A percentile compares a stretch with the other conserved stretches of the same genome.
Evolutionary conservation across 352 stramenopile species (phyloP).

Genomic region (Globisporangium cystogenes): DNA sequence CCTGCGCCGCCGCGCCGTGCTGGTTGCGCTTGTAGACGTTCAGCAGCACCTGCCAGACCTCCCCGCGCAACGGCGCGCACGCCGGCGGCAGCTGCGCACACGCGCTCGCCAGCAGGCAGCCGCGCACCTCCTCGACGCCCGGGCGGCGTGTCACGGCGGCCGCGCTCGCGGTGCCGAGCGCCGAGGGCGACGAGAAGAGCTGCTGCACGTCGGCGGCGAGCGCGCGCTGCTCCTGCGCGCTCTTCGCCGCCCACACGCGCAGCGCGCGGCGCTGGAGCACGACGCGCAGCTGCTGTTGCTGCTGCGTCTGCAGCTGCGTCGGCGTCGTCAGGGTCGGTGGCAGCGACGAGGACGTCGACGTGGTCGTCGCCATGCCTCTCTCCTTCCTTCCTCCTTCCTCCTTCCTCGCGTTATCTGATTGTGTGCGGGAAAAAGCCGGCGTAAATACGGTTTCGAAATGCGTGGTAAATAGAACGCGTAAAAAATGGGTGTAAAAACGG

Average conservation of each 20-base stretch:
- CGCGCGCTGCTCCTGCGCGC: conserved; percentile 41
- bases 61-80: conserved; percentile 42
- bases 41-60: conserved; percentile 81
- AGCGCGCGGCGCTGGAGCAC: conserved; percentile 46
- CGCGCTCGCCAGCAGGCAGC: conserved; percentile 43
- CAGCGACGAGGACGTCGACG: conserved; percentile 34
- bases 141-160: conserved; percentile 63
- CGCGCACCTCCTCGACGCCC: conserved; percentile 65
- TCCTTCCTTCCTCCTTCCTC: neutral
- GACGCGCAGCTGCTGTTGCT: conserved; percentile 20
- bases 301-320: too few relatives aligned
- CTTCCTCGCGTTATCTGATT: too few relatives aligned
- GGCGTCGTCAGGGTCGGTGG: too few relatives aligned
- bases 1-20: conserved; percentile 55
- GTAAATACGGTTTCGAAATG: too few relatives aligned
- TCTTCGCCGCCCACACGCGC: conserved; percentile 53
- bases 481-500: too few relatives aligned
- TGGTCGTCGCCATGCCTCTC: neutral
- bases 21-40: conserved; percentile 80
- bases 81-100: conserved; percentile 47
- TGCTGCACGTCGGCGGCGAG: conserved; percentile 51
- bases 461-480: too few relatives aligned
- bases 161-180: conserved; percentile 6
- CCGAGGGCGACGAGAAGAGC: conserved; percentile 46
- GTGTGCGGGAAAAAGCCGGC: too few relatives aligned